Conservation (phyloP, 257 asterid species). For the Apocynum venetum region DNA sequence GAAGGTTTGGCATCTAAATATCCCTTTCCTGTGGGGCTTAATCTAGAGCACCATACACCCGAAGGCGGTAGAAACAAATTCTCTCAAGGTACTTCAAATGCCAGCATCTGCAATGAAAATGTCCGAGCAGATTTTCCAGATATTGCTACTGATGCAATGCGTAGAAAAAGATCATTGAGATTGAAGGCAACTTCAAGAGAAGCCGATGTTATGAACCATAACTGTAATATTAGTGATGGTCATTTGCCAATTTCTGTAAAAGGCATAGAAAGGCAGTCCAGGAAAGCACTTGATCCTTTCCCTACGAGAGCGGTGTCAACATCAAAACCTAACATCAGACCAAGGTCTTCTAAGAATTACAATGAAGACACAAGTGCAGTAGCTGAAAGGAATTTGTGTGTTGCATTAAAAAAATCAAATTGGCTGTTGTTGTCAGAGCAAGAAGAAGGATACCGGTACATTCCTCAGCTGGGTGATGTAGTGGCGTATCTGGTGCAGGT, state of each 20-base stretch:
- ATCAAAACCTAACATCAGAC: constrained; percentile 35
- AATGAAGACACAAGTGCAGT: constrained; percentile 36
- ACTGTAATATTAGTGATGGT: constrained; percentile 27
- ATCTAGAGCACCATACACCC: constrained; percentile 15
- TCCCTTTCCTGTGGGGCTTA: constrained; percentile 30
- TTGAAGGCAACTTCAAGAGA: constrained; percentile 52
- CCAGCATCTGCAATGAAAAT: constrained; percentile 32
- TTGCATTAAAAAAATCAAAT: constrained; percentile 39
- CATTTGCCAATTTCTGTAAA: constrained; percentile 47
- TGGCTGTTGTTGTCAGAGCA: constrained; percentile 77
- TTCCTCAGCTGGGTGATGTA: constrained; percentile 96
- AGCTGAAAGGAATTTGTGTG: constrained; percentile 28
- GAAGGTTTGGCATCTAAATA: constrained; percentile 35
- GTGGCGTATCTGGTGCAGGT: constrained; percentile 89
- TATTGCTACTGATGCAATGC: constrained; percentile 65
- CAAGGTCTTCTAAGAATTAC: constrained; percentile 44
- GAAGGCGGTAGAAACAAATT: constrained; percentile 27
- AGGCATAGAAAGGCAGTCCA: constrained; percentile 38
- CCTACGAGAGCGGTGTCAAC: constrained; percentile 33
- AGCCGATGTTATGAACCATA: constrained; percentile 23
- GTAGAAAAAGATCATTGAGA: constrained; percentile 65
- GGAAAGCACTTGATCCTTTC: constrained; percentile 33
- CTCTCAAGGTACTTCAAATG: constrained; percentile 31
- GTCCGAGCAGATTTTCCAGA: constrained; percentile 48
- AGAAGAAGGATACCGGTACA: constrained; percentile 87